Evolutionary conservation across 345 rosid species (phyloP), one percentile per base, ranked within the genome.

Genomic region (Populus deltoides): DNA sequence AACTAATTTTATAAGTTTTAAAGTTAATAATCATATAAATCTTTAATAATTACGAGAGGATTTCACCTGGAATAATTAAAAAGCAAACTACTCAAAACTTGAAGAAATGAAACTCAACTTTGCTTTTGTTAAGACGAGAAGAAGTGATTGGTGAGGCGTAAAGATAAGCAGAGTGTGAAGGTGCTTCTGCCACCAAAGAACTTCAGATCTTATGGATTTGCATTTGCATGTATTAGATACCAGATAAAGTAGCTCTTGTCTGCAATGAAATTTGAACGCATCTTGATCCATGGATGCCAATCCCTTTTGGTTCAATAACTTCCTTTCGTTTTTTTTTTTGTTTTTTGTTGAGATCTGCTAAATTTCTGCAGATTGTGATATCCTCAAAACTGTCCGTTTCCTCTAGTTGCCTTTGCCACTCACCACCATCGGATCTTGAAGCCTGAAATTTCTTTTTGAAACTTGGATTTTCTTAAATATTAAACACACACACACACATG

Each of bases 201-300:
- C 73, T 86, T 83, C 79, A 75, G 63, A 82, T 59, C 51, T 75
- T 47, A 29, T 43, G 29, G 16, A 24, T 1, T 3, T 59, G 63
- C 63, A 10, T 57, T 24, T 33, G 5, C 35, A 33, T 33, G 35
- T 33, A 33, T 33, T 17, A n/a, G n/a, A 3, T 8, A 76, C 4
- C 13, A 38, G 8, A 38, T n/a, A 16, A 18, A 18, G 43, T 20
- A 15, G 53, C 41, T 79, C 39, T 67, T 81, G 62, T 53, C 51
- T 59, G 78, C 5, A 72, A 72, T 66, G 47, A 75, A 68, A 55
- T 35, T 78, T 70, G 45, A 61, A 72, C 7, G 41, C 84, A 80
- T 77, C 91, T 75, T 77, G 80, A 89, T 91, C 98, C 98, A 89
- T 74, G 83, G 86, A 87, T 83, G 74, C 88, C 90, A 92, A 92